Conservation (phyloP, 228 moss, liverwort and hornwort genomes). For the Sphagnum magellanicum region DNA sequence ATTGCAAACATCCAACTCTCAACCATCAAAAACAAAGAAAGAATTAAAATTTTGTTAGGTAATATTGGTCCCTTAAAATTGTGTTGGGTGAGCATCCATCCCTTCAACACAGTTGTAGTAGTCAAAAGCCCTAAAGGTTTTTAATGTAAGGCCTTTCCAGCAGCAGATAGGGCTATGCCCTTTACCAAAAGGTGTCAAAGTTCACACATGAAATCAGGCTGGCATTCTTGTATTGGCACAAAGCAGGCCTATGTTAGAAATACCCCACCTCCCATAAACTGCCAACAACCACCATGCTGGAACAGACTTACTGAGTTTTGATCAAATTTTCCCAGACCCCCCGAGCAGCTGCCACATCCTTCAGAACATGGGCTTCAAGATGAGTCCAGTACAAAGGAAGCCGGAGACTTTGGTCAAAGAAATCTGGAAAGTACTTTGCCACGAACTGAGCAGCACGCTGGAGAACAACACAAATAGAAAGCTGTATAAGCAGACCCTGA, state of each 20-base stretch:
- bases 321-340: conserved; percentile 91
- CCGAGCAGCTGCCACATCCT: conserved; percentile 70
- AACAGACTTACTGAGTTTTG: conserved; percentile 56
- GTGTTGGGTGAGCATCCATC: too few species aligned
- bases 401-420: conserved; percentile 62
- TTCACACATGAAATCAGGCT: too few species aligned
- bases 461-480: conserved; percentile 1
- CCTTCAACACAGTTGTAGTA: not conserved
- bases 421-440: conserved; percentile 71
- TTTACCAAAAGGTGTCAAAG: too few species aligned
- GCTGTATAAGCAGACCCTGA: too few species aligned
- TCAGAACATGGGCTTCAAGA: conserved; percentile 58
- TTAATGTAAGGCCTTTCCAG: too few species aligned
- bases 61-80: too few species aligned
- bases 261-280: not conserved
- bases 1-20: too few species aligned
- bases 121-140: too few species aligned
- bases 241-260: not conserved
- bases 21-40: too few species aligned
- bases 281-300: not conserved
- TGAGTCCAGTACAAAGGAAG: conserved; percentile 81
- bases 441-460: conserved; percentile 76
- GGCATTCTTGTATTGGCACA: too few species aligned
- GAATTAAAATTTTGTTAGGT: too few species aligned
- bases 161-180: too few species aligned